Conservation (phyloP, 2,329 filamentous ascomycete species). For the Aspergillus awamori region DNA sequence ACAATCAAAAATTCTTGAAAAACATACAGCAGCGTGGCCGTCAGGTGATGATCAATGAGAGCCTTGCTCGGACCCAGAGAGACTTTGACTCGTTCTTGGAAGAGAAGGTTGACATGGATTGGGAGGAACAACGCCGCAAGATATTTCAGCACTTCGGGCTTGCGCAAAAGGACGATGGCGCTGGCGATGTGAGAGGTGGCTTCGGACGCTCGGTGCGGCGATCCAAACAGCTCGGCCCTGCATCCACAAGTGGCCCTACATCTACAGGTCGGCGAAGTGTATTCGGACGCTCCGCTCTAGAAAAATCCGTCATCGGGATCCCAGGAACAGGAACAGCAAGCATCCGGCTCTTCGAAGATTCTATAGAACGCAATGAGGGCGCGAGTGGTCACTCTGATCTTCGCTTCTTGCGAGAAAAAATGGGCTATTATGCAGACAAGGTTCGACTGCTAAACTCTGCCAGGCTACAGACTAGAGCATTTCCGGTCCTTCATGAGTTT, state of each 20-base stretch:
- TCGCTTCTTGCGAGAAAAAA: constrained; percentile 79
- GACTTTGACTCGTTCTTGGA: constrained; percentile 95
- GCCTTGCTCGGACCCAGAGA: constrained; percentile 81
- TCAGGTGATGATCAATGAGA: constrained; percentile 86
- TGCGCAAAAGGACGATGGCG: constrained; percentile 51
- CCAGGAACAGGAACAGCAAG: constrained; percentile 66
- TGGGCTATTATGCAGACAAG: constrained; percentile 76
- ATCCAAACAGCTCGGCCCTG: constrained; percentile 41
- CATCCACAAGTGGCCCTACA: constrained; percentile 48
- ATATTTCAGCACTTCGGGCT: constrained; percentile 98
- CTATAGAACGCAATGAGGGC: constrained; percentile 60
- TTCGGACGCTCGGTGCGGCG: constrained; percentile 55
- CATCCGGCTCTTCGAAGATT: constrained; percentile 68
- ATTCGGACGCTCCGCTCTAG: constrained; percentile 71
- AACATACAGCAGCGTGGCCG: constrained; percentile 90
- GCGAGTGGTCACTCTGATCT: constrained; percentile 63
- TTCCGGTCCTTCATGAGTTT: constrained; percentile 76
- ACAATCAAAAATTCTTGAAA: constrained; percentile 72
- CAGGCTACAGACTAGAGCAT: constrained; percentile 67
- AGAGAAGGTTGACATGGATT: constrained; percentile 92
- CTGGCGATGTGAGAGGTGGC: constrained; percentile 46
- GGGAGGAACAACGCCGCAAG: constrained; percentile 87
- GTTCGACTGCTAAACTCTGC: constrained; percentile 77
- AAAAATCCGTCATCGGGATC: constrained; percentile 84
- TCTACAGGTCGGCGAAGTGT: constrained; percentile 55